Evolutionary conservation across 176 grass and related monocot genomes (phyloP).

Genomic region (Carex scoparia): DNA sequence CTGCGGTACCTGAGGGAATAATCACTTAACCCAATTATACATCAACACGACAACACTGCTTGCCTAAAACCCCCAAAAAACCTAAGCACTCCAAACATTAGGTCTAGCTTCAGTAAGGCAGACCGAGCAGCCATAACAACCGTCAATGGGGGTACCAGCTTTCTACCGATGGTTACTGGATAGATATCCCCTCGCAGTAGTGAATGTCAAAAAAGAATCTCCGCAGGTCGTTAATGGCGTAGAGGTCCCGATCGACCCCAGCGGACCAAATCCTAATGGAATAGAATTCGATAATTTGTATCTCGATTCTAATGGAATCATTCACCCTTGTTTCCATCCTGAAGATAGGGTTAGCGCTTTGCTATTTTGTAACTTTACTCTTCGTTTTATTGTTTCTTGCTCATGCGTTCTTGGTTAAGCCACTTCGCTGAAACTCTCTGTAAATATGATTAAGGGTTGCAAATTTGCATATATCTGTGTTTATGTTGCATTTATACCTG

Average conservation of each 20-base stretch:
- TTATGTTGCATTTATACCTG: background rate
- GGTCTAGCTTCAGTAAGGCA: background rate
- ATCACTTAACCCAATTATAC: too few relatives aligned
- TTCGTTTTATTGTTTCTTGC: background rate
- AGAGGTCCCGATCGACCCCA: slow-evolving; percentile 28
- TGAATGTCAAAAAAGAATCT: slow-evolving; percentile 20
- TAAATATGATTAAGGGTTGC: background rate
- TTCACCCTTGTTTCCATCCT: slow-evolving; percentile 53
- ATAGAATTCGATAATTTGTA: slow-evolving; percentile 55
- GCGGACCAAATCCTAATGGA: slow-evolving; percentile 34
- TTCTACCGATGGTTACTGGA: slow-evolving; percentile 42
- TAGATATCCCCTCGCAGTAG: slow-evolving; percentile 23
- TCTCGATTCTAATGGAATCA: slow-evolving; percentile 43
- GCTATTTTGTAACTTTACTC: background rate
- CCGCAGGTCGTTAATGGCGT: slow-evolving; percentile 25
- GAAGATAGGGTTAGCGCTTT: slow-evolving; percentile 23
- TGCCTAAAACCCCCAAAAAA: slow-evolving; percentile 8
- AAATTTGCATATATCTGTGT: background rate
- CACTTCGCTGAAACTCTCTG: background rate
- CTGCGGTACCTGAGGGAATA: too few relatives aligned
- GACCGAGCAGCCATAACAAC: background rate
- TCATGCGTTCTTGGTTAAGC: background rate
- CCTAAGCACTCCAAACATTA: background rate
- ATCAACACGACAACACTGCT: too few relatives aligned
- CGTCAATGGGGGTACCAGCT: slow-evolving; percentile 41